Evolutionary conservation across 371 early-diverging fungal genomes (phyloP).

Genomic region (Fennellomyces sp.): DNA sequence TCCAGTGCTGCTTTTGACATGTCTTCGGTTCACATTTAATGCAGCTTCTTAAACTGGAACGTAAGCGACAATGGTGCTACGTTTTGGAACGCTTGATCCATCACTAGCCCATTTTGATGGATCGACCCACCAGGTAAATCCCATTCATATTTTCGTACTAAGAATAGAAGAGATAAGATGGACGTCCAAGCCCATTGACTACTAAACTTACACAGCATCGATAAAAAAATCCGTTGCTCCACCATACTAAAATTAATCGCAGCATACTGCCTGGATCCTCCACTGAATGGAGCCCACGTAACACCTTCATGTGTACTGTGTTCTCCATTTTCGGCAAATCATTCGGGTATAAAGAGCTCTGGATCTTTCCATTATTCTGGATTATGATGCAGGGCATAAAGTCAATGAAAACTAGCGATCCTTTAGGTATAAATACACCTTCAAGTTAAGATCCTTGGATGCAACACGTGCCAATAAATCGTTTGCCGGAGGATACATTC

Average conservation of each 20-base stretch:
- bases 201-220: constrained; percentile 10
- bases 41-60: no score
- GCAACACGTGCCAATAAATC: constrained; percentile 6
- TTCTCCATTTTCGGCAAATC: constrained; percentile 21
- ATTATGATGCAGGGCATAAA: constrained; percentile 12
- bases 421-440: constrained; percentile 20
- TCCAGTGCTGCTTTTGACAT: no score
- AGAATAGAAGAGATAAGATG: neutral
- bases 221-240: constrained; percentile 1
- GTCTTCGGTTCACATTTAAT: no score
- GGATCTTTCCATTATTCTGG: constrained; percentile 25
- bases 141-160: constrained; percentile 23
- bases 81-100: no score
- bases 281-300: constrained; percentile 48
- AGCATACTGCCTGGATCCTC: neutral
- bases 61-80: no score
- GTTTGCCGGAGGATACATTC: constrained; percentile 6
- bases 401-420: constrained; percentile 9
- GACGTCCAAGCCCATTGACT: neutral
- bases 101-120: constrained; percentile 6
- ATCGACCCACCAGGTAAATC: constrained; percentile 7
- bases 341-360: constrained; percentile 23
- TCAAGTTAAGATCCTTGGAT: constrained; percentile 11
- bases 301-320: constrained; percentile 10
- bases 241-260: constrained; percentile 4